Percentiles rank a stretch among this genome's conserved stretches.
phyloP scores from a whole-genome alignment of 345 rosid species.

The Moricandia arvensis region DNA sequence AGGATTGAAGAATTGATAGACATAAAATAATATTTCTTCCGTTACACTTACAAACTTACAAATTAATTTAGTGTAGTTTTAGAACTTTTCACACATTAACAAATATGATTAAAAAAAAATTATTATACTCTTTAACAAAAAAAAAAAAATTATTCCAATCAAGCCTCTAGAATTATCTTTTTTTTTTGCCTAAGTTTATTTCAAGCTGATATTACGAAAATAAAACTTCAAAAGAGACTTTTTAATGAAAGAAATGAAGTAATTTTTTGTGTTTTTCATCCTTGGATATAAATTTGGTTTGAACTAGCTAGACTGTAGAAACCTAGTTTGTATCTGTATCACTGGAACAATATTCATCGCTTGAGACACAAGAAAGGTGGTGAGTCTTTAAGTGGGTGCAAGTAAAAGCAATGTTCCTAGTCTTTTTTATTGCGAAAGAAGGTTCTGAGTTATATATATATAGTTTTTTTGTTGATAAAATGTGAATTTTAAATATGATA shows the following conservation, averaged over 20 bases:
- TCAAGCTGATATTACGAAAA: neutral
- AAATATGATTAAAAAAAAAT: neutral
- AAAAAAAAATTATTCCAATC: no score
- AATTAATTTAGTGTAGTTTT: neutral
- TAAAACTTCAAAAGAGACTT: neutral
- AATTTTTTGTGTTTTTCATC: neutral
- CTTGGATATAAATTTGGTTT: neutral
- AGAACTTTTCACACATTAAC: neutral
- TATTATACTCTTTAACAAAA: neutral
- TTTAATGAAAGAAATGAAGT: neutral
- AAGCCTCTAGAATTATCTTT: neutral
- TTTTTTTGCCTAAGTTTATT: neutral
- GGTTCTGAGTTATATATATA: neutral
- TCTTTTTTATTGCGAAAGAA: conserved; percentile 20
- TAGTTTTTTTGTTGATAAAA: neutral
- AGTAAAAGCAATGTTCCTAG: conserved; percentile 18
- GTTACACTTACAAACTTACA: no score
- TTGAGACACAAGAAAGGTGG: conserved; percentile 22
- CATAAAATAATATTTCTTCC: neutral
- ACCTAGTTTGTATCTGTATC: neutral
- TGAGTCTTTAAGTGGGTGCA: conserved; percentile 7
- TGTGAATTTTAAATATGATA: no score
- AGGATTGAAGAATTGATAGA: neutral
- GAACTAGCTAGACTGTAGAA: neutral
- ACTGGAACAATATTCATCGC: conserved; percentile 10